These are phyloP conservation scores for Ceratocystis alfenasii DNA, from an alignment of 2,329 filamentous ascomycete genomes.

Conservation along the genomic window DNA sequence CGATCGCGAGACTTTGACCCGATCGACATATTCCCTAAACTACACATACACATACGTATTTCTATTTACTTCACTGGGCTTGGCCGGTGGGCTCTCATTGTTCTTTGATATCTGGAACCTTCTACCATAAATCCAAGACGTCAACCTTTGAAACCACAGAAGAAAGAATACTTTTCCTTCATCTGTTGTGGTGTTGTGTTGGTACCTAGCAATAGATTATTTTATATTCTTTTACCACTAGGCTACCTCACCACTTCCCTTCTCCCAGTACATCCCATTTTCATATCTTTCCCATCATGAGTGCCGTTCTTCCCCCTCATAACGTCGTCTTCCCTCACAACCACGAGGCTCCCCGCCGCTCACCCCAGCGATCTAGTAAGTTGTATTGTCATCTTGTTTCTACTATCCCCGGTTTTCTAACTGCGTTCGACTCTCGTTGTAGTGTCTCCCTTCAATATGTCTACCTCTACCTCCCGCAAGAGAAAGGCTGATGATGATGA, in stretches of 20 bases:
- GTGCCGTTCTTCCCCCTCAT: conserved; percentile 45
- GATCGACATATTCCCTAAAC: too few relatives aligned
- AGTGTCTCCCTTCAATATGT: conserved; percentile 42
- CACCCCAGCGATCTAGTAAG: conserved; percentile 45
- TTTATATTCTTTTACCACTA: conserved; percentile 9
- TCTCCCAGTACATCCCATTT: neutral
- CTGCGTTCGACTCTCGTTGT: neutral
- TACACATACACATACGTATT: too few relatives aligned
- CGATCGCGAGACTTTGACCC: too few relatives aligned
- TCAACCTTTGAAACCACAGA: neutral
- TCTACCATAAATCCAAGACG: neutral
- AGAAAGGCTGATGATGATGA: conserved; percentile 80
- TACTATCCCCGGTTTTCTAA: neutral
- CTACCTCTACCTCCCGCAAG: conserved; percentile 44
- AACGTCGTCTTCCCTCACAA: conserved; percentile 47
- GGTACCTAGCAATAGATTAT: conserved; percentile 4
- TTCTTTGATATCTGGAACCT: neutral
- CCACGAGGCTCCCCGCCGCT: conserved; percentile 46
- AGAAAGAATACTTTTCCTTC: conserved; percentile 6
- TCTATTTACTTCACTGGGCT: too few relatives aligned
- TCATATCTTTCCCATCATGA: conserved; percentile 37
- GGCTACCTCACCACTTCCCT: neutral
- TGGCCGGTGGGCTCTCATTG: neutral
- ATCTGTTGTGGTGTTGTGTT: neutral
- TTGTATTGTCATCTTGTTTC: conserved; percentile 23